Conservation (phyloP, 495 filamentous ascomycete species). For the Amphirosellinia nigrospora region DNA sequence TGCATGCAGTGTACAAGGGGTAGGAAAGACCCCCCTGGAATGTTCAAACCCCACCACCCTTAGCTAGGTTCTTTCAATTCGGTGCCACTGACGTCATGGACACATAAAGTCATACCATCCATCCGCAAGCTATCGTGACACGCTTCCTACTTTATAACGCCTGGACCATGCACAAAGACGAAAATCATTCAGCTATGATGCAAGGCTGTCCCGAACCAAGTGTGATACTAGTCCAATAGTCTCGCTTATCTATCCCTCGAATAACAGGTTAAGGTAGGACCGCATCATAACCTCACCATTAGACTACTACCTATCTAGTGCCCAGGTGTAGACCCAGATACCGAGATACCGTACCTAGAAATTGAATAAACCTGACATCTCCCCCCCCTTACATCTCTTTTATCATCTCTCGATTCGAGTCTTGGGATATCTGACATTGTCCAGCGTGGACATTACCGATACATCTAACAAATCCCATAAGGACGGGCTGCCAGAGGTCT, state of each 20-base stretch:
- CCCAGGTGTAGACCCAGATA: slow-evolving; percentile 10
- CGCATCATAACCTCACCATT: slow-evolving; percentile 16
- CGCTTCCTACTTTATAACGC: not conserved
- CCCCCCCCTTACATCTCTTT: not conserved
- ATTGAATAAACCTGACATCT: slow-evolving; percentile 21
- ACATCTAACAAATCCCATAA: not conserved
- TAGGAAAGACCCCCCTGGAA: too few relatives aligned
- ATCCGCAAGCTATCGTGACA: not conserved
- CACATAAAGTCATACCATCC: not conserved
- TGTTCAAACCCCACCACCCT: not conserved
- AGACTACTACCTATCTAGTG: too few relatives aligned
- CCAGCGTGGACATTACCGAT: not conserved
- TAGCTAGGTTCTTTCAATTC: not conserved
- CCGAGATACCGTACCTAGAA: slow-evolving; percentile 2
- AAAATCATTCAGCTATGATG: slow-evolving; percentile 17
- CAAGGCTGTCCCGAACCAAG: slow-evolving; percentile 11
- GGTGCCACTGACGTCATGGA: slow-evolving; percentile 24
- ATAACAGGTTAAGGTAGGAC: slow-evolving; percentile 3
- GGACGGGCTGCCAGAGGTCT: slow-evolving; percentile 2
- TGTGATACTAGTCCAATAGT: not conserved
- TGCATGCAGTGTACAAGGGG: not conserved
- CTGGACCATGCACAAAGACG: slow-evolving; percentile 18
- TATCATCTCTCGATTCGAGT: not conserved
- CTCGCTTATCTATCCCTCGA: not conserved
- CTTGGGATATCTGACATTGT: not conserved